These are phyloP conservation scores for Fusarium fracticaudum DNA, from an alignment of 2,329 filamentous ascomycete species.

Conservation along the genomic window DNA sequence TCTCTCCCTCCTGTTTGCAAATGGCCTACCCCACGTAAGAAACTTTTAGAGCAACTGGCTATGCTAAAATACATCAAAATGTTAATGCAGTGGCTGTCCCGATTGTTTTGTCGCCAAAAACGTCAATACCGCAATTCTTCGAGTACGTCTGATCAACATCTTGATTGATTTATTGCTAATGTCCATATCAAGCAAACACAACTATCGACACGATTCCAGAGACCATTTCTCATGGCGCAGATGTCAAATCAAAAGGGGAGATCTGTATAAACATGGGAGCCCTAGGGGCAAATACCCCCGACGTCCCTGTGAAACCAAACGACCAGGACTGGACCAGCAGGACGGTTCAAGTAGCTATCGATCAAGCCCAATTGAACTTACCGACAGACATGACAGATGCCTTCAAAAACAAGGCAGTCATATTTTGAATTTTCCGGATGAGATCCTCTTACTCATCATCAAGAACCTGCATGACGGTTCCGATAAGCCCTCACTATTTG, in stretches of 20 bases:
- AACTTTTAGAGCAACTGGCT: not conserved
- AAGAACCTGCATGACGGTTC: not conserved
- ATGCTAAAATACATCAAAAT: not conserved
- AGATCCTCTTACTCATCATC: not conserved
- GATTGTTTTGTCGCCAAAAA: not conserved
- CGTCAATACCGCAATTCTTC: not conserved
- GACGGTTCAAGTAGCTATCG: not conserved
- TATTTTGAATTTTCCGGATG: not conserved
- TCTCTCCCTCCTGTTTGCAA: not conserved
- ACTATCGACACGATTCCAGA: not conserved
- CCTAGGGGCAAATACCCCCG: fast-evolving
- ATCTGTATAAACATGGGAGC: not conserved
- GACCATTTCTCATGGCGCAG: too few relatives aligned
- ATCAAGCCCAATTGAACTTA: fast-evolving
- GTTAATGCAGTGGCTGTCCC: not conserved
- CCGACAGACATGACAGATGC: not conserved
- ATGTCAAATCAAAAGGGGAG: not conserved
- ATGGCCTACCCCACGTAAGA: not conserved
- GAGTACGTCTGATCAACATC: not conserved
- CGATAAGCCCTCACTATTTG: not conserved
- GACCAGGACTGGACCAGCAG: not conserved
- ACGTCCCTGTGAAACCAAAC: not conserved
- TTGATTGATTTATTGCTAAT: not conserved
- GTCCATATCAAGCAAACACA: not conserved
- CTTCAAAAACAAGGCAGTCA: not conserved